Evolutionary conservation across 257 asterid genomes (phyloP).

Genomic region (Sherardia arvensis): DNA sequence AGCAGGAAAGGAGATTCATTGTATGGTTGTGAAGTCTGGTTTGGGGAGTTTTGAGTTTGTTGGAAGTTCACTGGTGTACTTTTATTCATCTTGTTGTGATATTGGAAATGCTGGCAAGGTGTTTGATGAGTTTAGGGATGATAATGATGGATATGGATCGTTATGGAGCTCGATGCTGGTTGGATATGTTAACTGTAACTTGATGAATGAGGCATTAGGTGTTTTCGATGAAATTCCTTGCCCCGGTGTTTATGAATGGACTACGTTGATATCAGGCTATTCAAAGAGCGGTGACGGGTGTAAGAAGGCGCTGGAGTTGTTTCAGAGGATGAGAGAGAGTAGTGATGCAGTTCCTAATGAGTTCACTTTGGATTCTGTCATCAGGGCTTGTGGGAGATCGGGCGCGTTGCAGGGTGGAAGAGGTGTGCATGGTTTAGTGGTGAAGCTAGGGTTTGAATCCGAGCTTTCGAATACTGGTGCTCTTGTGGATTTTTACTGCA

Average conservation of each 20-base stretch:
- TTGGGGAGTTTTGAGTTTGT: constrained; percentile 34
- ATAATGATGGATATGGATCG: constrained; percentile 25
- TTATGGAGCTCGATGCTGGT: constrained; percentile 71
- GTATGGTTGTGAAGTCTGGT: constrained; percentile 50
- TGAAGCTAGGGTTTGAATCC: constrained; percentile 45
- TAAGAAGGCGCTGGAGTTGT: constrained; percentile 50
- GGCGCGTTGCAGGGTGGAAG: constrained; percentile 36
- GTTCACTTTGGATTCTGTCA: constrained; percentile 57
- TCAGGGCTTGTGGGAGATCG: constrained; percentile 56
- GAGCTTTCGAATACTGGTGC: constrained; percentile 45
- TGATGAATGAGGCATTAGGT: constrained; percentile 42
- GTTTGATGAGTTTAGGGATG: constrained; percentile 41
- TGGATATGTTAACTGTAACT: constrained; percentile 50
- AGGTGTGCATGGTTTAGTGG: constrained; percentile 47
- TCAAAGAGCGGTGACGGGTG: constrained; percentile 46
- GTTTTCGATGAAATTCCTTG: constrained; percentile 49
- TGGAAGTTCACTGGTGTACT: constrained; percentile 52
- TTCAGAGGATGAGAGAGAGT: constrained; percentile 40
- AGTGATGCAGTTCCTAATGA: constrained; percentile 58
- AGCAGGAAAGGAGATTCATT: constrained; percentile 52
- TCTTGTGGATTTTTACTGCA: constrained; percentile 42
- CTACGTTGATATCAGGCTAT: constrained; percentile 64
- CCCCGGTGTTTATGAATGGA: constrained; percentile 72
- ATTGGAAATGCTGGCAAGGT: constrained; percentile 41
- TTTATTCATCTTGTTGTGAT: constrained; percentile 33